Percentiles rank a stretch among this genome's conserved stretches.
Evolutionary conservation across 202 grass and related monocot genomes (phyloP).

Genomic region (Digitaria exilis): DNA sequence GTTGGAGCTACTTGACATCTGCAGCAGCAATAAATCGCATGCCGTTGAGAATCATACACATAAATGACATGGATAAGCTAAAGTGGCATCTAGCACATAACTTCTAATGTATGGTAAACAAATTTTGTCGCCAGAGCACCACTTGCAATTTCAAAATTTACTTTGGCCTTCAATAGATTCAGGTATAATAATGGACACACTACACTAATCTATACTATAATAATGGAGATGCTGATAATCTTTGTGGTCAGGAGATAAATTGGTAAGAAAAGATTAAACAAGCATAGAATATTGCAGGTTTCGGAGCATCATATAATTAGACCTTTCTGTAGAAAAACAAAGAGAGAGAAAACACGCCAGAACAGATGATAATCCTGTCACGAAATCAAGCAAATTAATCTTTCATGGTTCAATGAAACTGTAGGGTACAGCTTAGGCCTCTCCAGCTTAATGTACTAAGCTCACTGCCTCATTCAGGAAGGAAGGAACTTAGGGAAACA

Average conservation of each 20-base stretch:
- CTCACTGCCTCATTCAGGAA: neutral
- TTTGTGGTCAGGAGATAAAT: neutral
- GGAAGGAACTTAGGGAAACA: conserved; percentile 5
- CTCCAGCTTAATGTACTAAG: neutral
- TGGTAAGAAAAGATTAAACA: neutral
- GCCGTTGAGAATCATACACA: neutral
- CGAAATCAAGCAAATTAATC: neutral
- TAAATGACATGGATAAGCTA: neutral
- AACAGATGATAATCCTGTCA: neutral
- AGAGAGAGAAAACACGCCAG: neutral
- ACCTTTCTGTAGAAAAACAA: neutral
- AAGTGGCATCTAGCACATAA: conserved; percentile 9
- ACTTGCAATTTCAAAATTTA: no score
- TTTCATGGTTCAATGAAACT: neutral
- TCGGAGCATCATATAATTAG: neutral
- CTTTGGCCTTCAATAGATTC: conserved; percentile 13
- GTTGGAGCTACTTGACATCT: conserved; percentile 69
- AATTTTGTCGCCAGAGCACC: neutral
- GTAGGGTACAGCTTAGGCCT: neutral
- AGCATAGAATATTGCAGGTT: neutral
- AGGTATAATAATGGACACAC: neutral
- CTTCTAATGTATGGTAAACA: neutral
- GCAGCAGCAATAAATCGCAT: conserved; percentile 22
- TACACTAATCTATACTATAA: neutral
- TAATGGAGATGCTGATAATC: no score